Conservation (phyloP, 306 rosid genomes). For the Lathyrus oleraceus region DNA sequence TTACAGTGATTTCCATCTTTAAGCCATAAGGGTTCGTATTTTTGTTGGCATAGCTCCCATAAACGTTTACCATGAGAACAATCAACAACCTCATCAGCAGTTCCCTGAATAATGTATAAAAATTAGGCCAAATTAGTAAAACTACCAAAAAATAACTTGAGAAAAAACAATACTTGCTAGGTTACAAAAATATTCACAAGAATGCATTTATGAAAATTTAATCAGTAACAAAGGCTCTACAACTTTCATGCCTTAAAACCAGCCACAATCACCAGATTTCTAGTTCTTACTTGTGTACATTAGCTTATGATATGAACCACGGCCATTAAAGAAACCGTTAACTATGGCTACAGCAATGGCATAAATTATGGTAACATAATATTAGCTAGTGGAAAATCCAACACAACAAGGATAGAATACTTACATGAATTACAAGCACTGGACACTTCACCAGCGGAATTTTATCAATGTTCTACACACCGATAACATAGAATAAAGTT, state of each 20-base stretch:
- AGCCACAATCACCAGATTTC: constrained; percentile 23
- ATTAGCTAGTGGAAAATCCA: constrained; percentile 20
- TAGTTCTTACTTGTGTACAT: constrained; percentile 4
- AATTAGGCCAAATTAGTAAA: constrained; percentile 11
- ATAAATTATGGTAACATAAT: constrained; percentile 16
- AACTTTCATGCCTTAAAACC: constrained; percentile 16
- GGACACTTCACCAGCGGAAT: constrained; percentile 85
- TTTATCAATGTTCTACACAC: constrained; percentile 85
- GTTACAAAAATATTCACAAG: constrained; percentile 14
- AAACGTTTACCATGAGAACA: constrained; percentile 89
- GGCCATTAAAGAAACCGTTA: not conserved
- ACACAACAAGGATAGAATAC: constrained; percentile 30
- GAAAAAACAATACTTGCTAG: not conserved
- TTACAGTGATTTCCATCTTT: constrained; percentile 93
- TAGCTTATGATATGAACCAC: not conserved
- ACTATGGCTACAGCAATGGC: not conserved
- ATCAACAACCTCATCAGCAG: constrained; percentile 83
- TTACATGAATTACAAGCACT: constrained; percentile 84
- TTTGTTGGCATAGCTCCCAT: constrained; percentile 84
- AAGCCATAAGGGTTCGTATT: constrained; percentile 89
- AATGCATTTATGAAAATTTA: not conserved
- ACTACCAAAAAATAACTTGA: not conserved
- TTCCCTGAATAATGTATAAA: constrained; percentile 56
- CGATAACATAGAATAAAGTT: constrained; percentile 33
- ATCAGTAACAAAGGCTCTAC: not conserved